Percentiles rank a stretch among this genome's conserved stretches.
Conservation (phyloP, 495 filamentous ascomycete genomes). For the Neurospora intermedia region DNA sequence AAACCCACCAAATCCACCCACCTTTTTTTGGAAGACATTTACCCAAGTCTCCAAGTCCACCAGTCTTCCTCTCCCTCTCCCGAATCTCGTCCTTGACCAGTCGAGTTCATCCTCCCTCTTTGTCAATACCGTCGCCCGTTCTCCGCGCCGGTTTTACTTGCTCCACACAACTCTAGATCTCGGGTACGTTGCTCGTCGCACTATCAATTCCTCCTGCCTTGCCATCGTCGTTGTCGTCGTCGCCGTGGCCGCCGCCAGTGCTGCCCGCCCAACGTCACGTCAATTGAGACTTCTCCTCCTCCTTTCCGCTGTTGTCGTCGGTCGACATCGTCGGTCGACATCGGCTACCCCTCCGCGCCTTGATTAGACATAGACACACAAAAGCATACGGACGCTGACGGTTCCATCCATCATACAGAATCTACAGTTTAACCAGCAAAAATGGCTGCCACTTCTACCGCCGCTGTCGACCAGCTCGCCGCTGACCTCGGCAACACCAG, state of each 20-base stretch:
- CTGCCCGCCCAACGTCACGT: background rate
- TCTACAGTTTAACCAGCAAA: constrained; percentile 10
- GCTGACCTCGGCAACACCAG: constrained; percentile 49
- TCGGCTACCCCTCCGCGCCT: background rate
- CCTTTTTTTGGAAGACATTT: constrained; percentile 13
- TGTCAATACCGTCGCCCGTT: constrained; percentile 21
- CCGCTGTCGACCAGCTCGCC: constrained; percentile 63
- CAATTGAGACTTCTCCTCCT: background rate
- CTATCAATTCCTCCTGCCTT: background rate
- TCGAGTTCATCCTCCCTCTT: constrained; percentile 11
- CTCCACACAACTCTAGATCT: constrained; percentile 4
- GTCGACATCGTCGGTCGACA: too few relatives aligned
- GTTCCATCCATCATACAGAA: background rate
- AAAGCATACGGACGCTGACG: constrained; percentile 3
- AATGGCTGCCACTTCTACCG: constrained; percentile 53
- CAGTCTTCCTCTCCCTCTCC: constrained; percentile 12
- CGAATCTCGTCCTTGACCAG: constrained; percentile 9
- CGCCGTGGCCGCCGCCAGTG: background rate
- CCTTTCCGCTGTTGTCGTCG: background rate
- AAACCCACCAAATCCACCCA: constrained; percentile 14
- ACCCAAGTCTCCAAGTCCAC: constrained; percentile 7
- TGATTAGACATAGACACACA: background rate
- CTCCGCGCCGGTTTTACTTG: constrained; percentile 9
- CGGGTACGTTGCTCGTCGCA: constrained; percentile 9
- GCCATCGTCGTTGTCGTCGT: background rate